Evolutionary conservation across 257 asterid species (phyloP), one percentile per base, ranked within the genome.

Genomic region (Mitragyna speciosa): DNA sequence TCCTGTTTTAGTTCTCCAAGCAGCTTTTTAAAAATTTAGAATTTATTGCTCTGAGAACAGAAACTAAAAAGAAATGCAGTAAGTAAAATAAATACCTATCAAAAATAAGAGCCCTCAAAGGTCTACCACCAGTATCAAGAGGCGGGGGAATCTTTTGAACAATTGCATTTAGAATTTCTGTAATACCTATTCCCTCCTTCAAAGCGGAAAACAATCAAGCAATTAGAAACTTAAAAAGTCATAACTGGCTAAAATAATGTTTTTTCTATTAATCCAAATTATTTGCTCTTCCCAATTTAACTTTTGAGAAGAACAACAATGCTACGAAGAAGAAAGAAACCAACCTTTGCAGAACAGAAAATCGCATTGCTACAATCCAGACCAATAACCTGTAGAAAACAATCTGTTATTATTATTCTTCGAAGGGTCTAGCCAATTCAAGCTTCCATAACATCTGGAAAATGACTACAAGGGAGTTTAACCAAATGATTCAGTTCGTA

Each of bases 71-170:
- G 71, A 82, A 84, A 84, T 81, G 77, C 83, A 84, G 92, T 86
- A 86, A 89, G 91, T 86, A 88, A 84, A 88, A 87, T 76, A 86
- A 89, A 84, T 89, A 95, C 99, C 99, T 95, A 87, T 95, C 99
- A 89, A 95, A 95, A 84, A 95, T 95, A 80, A 95, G 96, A 82
- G 99, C 99, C 89, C 97, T 92, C 89, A 93, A 87, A 76, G 99
- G 98, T 83, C 83, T 87, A 79, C 85, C 89, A 81, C 91, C 90
- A 61, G 96, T 91, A 81, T 89, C 92, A 79, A 70, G 87, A 76
- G 99, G 98, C 28, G 97, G 92, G 76, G 98, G 99, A 81, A 95
- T 88, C 90, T 88, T 92, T 83, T 86, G 89, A 84, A 93, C 98
- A 86, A 95, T 95, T 64, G 97, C 96, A 31, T 84, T 82, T 72